These are phyloP conservation scores for Cystobasidium tubakii DNA, from an alignment of 768 basidiomycete genomes.

Conservation along the genomic window DNA sequence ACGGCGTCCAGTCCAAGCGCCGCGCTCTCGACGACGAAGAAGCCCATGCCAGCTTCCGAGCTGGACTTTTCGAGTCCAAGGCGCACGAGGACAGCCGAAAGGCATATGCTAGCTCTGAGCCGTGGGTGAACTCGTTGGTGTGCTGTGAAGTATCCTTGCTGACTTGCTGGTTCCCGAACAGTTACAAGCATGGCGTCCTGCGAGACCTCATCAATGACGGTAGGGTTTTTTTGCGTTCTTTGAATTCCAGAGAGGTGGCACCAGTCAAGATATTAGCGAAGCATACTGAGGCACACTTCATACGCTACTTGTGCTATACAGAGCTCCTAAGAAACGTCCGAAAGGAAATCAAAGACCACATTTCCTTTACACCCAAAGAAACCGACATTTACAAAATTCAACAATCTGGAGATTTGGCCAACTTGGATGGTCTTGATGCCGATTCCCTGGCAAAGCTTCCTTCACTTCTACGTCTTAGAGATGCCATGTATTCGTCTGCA, in stretches of 20 bases:
- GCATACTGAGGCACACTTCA: background rate
- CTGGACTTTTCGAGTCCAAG: background rate
- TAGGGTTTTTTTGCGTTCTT: too few relatives aligned
- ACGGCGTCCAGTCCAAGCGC: background rate
- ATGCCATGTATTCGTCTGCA: constrained; percentile 77
- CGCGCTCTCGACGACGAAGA: constrained; percentile 10
- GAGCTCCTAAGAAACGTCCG: constrained; percentile 72
- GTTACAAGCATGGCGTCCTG: constrained; percentile 25
- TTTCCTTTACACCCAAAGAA: constrained; percentile 85
- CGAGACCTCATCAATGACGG: constrained; percentile 35
- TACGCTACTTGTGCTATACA: constrained; percentile 63
- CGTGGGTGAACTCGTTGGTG: background rate
- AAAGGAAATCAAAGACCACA: constrained; percentile 71
- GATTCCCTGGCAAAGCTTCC: constrained; percentile 73
- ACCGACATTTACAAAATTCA: constrained; percentile 99
- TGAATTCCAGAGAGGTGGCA: too few relatives aligned
- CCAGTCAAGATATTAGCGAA: too few relatives aligned
- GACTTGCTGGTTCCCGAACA: constrained; percentile 1
- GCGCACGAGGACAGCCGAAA: constrained; percentile 14
- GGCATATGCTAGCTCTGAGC: constrained; percentile 20
- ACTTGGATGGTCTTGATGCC: constrained; percentile 75
- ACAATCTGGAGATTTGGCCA: constrained; percentile 94
- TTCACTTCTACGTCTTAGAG: constrained; percentile 70
- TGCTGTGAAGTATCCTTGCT: constrained; percentile 3
- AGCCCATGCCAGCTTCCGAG: background rate